Percentiles rank a stretch among this genome's conserved stretches.
Evolutionary conservation across 257 asterid species (phyloP).

Genomic region (Ocimum tenuiflorum): DNA sequence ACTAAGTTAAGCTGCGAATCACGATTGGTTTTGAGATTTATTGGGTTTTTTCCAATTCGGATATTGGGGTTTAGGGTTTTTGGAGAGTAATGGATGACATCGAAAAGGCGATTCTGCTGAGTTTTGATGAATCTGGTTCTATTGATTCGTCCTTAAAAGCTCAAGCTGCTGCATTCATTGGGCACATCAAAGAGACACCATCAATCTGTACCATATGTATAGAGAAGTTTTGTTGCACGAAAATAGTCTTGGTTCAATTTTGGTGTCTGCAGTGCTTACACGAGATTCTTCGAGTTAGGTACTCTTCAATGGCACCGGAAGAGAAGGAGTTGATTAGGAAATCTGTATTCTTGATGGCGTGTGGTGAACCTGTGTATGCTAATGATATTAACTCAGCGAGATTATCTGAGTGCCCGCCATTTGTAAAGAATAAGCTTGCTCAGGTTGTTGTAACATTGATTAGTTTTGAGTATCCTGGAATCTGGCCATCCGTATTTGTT

Average conservation of each 20-base stretch:
- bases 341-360: constrained; percentile 64
- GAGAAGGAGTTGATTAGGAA: constrained; percentile 70
- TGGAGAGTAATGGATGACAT: constrained; percentile 69
- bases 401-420: constrained; percentile 68
- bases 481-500: constrained; percentile 82
- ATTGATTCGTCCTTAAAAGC: constrained; percentile 53
- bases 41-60: background rate
- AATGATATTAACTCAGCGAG: constrained; percentile 40
- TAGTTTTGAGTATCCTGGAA: constrained; percentile 67
- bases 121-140: constrained; percentile 83
- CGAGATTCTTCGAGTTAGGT: constrained; percentile 59
- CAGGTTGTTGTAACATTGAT: constrained; percentile 82
- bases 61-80: constrained; percentile 44
- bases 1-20: constrained; percentile 10
- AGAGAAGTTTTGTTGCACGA: constrained; percentile 53
- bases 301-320: constrained; percentile 53
- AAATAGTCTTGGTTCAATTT: constrained; percentile 73
- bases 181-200: constrained; percentile 59
- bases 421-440: constrained; percentile 85
- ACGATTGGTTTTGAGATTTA: background rate
- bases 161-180: constrained; percentile 65
- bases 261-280: constrained; percentile 91
- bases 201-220: constrained; percentile 70
- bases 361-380: constrained; percentile 49
- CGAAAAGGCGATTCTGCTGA: constrained; percentile 76